Conservation (phyloP, 1,284 basidiomycete species). For the Trametes sp. region DNA sequence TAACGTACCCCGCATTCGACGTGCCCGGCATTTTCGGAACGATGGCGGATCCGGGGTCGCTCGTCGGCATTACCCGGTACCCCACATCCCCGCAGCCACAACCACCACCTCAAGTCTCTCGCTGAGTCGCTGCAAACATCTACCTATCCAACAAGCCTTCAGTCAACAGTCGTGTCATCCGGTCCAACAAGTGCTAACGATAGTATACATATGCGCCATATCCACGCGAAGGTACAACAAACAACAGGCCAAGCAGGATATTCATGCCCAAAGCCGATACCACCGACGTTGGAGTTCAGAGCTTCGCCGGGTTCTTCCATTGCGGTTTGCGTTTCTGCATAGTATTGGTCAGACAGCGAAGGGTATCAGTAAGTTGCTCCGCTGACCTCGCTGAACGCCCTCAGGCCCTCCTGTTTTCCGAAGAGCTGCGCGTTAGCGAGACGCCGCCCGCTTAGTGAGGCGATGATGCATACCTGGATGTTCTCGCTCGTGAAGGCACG, state of each 20-base stretch:
- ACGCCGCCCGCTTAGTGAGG: neutral
- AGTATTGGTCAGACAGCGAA: neutral
- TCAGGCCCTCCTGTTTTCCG: slow-evolving; percentile 49
- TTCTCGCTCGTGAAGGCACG: slow-evolving; percentile 74
- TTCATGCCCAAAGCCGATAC: neutral
- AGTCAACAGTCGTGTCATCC: too few species aligned
- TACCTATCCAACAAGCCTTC: too few species aligned
- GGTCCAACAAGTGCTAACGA: too few species aligned
- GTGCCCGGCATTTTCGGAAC: slow-evolving; percentile 25
- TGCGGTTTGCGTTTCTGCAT: slow-evolving; percentile 62
- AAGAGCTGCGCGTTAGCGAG: slow-evolving; percentile 1
- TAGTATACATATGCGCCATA: neutral
- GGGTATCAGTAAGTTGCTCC: neutral
- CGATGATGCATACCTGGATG: slow-evolving; percentile 60
- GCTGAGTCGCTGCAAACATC: too few species aligned
- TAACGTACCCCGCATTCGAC: slow-evolving; percentile 25
- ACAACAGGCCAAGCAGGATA: neutral
- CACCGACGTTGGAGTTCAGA: slow-evolving; percentile 41
- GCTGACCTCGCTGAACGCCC: slow-evolving; percentile 50
- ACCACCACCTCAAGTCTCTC: too few species aligned
- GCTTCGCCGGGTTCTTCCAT: slow-evolving; percentile 68
- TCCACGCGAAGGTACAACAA: neutral
- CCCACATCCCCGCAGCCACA: neutral
- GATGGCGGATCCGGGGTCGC: slow-evolving; percentile 15
- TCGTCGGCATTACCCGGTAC: neutral